Percentiles rank a stretch among this genome's conserved stretches.
Evolutionary conservation across 2,329 filamentous ascomycete species (phyloP).

Genomic region (Trichophaea hybrida): DNA sequence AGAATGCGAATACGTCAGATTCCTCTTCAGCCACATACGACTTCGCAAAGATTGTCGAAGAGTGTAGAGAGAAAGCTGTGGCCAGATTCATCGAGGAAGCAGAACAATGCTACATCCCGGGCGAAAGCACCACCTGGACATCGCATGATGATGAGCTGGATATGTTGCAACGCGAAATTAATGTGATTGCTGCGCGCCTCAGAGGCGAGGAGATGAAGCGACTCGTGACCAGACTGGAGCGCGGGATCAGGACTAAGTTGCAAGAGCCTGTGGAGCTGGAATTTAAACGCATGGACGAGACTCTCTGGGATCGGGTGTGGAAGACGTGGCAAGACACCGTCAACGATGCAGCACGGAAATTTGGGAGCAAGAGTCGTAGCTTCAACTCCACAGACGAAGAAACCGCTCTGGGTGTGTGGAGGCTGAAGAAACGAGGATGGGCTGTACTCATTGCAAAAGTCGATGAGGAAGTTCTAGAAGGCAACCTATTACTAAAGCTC

Average conservation of each 20-base stretch:
- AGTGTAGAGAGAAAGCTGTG: conserved; percentile 64
- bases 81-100: conserved; percentile 64
- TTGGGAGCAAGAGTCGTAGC: conserved; percentile 76
- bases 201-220: conserved; percentile 94
- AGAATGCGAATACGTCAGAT: conserved; percentile 56
- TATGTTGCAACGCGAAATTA: conserved; percentile 78
- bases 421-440: conserved; percentile 87
- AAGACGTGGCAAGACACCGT: conserved; percentile 68
- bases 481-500: conserved; percentile 86
- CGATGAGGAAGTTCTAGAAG: conserved; percentile 96
- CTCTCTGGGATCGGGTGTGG: conserved; percentile 95
- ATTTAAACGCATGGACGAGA: conserved; percentile 86
- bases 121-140: conserved; percentile 57
- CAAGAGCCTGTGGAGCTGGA: conserved; percentile 79
- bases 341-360: conserved; percentile 68
- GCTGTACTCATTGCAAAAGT: conserved; percentile 76
- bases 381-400: conserved; percentile 87
- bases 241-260: conserved; percentile 80
- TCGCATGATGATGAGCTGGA: conserved; percentile 67
- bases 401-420: conserved; percentile 84
- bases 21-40: conserved; percentile 53
- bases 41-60: conserved; percentile 82
- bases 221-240: conserved; percentile 75
- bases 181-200: conserved; percentile 69
- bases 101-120: conserved; percentile 58